phyloP scores from a whole-genome alignment of 164 flowering plant species.

The Vitis cinerea region DNA sequence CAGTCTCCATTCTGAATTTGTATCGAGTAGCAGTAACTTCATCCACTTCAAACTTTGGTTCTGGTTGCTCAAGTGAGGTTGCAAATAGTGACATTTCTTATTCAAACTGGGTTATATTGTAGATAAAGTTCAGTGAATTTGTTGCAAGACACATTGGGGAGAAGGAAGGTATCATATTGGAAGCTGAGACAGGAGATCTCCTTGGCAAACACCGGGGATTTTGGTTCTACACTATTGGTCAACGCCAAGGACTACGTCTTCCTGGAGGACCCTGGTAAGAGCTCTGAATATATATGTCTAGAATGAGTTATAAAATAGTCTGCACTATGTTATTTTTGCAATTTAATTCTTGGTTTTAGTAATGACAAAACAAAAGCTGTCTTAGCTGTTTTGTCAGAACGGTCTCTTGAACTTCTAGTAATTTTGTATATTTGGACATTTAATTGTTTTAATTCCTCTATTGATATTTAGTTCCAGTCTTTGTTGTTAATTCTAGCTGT shows the following conservation, averaged over 20 bases:
- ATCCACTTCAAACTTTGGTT: no score
- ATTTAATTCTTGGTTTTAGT: no score
- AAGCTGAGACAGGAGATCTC: constrained; percentile 91
- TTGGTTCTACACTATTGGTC: constrained; percentile 97
- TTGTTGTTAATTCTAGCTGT: neutral
- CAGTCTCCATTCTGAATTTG: no score
- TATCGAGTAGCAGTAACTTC: no score
- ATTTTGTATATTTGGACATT: neutral
- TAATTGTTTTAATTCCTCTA: neutral
- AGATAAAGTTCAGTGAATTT: constrained; percentile 97
- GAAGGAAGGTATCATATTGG: constrained; percentile 86
- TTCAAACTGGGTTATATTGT: neutral
- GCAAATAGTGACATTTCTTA: no score
- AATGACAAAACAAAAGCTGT: no score
- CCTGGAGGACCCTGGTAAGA: constrained; percentile 99
- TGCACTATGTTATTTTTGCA: no score
- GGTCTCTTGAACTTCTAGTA: no score
- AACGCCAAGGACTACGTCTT: constrained; percentile 93
- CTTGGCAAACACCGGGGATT: constrained; percentile 91
- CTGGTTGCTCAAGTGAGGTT: no score
- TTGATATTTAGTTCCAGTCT: neutral
- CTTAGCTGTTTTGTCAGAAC: no score
- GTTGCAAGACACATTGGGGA: constrained; percentile 92
- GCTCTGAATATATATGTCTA: neutral
- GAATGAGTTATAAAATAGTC: neutral